These are phyloP conservation scores for Epichloe coenophiala DNA, from an alignment of 2,329 filamentous ascomycete genomes.

Conservation along the genomic window DNA sequence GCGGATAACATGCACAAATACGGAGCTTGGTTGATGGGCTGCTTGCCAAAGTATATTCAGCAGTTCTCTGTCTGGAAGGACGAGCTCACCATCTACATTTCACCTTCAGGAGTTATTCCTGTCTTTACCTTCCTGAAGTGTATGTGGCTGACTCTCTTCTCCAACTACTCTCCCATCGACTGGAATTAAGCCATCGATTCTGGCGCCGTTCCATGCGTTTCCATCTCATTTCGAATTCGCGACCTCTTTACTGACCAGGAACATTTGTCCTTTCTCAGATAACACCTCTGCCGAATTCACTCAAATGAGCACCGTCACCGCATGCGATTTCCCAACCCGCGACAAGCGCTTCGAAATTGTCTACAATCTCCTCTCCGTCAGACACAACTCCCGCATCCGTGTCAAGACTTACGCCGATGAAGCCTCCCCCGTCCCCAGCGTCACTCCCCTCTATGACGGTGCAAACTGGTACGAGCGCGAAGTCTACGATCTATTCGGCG, in stretches of 20 bases:
- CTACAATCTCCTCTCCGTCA: constrained; percentile 91
- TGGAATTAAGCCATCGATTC: background rate
- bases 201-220: background rate
- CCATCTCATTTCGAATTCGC: background rate
- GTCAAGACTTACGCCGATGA: constrained; percentile 99
- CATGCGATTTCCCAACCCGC: constrained; percentile 88
- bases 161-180: background rate
- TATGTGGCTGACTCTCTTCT: constrained; percentile 17
- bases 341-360: constrained; percentile 95
- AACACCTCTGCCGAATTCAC: constrained; percentile 97
- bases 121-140: constrained; percentile 89
- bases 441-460: constrained; percentile 80
- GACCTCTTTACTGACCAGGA: background rate
- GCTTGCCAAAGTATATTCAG: constrained; percentile 93
- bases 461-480: constrained; percentile 99
- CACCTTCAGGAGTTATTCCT: constrained; percentile 76
- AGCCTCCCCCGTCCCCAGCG: constrained; percentile 84
- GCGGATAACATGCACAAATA: constrained; percentile 84
- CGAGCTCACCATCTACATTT: constrained; percentile 87
- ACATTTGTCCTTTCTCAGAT: constrained; percentile 30
- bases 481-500: constrained; percentile 93
- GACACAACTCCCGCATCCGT: constrained; percentile 90
- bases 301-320: constrained; percentile 82
- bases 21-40: constrained; percentile 92
- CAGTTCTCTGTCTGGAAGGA: constrained; percentile 99